These are phyloP conservation scores for Narthecium ossifragum DNA, from an alignment of 106 monocot genomes.

Conservation along the genomic window DNA sequence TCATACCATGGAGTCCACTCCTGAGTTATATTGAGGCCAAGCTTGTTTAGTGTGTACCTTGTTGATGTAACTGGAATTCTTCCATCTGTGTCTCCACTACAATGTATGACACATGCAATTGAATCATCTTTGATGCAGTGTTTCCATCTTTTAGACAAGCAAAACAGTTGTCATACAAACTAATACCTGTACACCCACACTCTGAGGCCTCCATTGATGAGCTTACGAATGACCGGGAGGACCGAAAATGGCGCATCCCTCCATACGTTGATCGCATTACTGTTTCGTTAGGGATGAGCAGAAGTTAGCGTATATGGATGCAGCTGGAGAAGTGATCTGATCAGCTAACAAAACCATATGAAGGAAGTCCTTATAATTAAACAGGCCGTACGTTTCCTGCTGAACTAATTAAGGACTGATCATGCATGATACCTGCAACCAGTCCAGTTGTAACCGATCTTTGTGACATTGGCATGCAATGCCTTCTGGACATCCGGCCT, in stretches of 20 bases:
- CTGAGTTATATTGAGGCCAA: slow-evolving; percentile 19
- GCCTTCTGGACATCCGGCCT: slow-evolving; percentile 53
- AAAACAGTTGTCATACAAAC: not conserved
- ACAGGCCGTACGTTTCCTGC: not conserved
- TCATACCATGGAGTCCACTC: slow-evolving; percentile 43
- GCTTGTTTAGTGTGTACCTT: slow-evolving; percentile 39
- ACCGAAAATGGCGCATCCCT: slow-evolving; percentile 29
- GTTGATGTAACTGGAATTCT: slow-evolving; percentile 41
- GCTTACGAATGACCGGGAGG: slow-evolving; percentile 58
- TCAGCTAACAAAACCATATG: not conserved
- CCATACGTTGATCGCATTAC: slow-evolving; percentile 32
- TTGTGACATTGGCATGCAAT: slow-evolving; percentile 45
- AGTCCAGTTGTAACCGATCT: slow-evolving; percentile 31
- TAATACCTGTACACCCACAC: slow-evolving; percentile 88
- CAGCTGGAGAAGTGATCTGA: not conserved
- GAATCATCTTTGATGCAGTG: not conserved
- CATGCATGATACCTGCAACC: slow-evolving; percentile 30
- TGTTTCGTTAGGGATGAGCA: not conserved
- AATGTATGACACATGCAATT: not conserved
- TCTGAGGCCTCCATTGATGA: slow-evolving; percentile 63
- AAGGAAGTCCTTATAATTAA: not conserved
- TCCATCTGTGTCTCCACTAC: slow-evolving; percentile 44
- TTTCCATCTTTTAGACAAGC: not conserved
- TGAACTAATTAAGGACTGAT: not conserved
- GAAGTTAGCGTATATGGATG: not conserved